Conservation (phyloP, 805 yeast genomes). For the Nakazawaea laoshanensis region DNA sequence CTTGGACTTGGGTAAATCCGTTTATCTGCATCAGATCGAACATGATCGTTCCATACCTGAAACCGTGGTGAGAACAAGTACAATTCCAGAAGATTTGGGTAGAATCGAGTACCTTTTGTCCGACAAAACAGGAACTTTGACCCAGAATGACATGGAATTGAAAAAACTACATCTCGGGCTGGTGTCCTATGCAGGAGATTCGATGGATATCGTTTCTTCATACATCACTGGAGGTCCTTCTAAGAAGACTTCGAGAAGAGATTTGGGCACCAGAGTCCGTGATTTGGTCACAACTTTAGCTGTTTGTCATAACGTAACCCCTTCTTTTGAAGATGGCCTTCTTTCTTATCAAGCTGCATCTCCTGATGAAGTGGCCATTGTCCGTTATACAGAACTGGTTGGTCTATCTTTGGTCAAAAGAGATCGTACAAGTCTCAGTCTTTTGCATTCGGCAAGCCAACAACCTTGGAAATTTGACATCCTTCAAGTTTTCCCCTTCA, state of each 20-base stretch:
- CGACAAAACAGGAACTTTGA: constrained; percentile 95
- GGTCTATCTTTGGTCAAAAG: constrained; percentile 77
- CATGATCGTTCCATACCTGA: constrained; percentile 74
- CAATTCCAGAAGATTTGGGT: constrained; percentile 97
- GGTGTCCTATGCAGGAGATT: constrained; percentile 85
- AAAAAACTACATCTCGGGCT: constrained; percentile 89
- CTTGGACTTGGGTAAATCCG: constrained; percentile 90
- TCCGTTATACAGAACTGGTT: constrained; percentile 78
- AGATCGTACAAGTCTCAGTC: constrained; percentile 68
- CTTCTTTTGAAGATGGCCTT: constrained; percentile 72
- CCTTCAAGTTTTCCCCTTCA: constrained; percentile 85
- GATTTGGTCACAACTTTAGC: constrained; percentile 80
- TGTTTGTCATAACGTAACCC: constrained; percentile 96
- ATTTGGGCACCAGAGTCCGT: constrained; percentile 65
- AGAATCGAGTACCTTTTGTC: constrained; percentile 86
- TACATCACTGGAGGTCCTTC: constrained; percentile 31
- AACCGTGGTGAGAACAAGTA: constrained; percentile 92
- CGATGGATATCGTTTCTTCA: constrained; percentile 80
- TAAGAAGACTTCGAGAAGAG: constrained; percentile 40
- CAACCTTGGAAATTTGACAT: constrained; percentile 52
- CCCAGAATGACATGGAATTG: constrained; percentile 97
- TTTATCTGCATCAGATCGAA: constrained; percentile 91
- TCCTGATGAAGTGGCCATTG: constrained; percentile 97
- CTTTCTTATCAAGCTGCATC: constrained; percentile 93
- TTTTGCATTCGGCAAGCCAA: constrained; percentile 55